Percentiles rank a stretch among this genome's conserved stretches.
Conservation (phyloP, 345 rosid genomes). For the Jatropha curcas region DNA sequence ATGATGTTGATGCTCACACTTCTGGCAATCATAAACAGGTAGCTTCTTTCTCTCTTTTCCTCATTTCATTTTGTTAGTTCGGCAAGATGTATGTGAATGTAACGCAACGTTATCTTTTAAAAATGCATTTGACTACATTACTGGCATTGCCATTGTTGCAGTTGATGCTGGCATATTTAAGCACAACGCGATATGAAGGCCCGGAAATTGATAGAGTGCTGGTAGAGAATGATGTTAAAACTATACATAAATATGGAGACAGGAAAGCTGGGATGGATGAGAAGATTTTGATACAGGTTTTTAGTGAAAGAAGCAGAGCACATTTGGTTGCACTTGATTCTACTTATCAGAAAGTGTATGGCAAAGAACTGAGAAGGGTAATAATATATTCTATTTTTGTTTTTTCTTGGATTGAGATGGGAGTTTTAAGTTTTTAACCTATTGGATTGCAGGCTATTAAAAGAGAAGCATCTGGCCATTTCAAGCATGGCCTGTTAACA, state of each 20-base stretch:
- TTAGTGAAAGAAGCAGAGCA: constrained; percentile 60
- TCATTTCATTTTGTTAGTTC: too few species aligned
- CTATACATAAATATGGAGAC: constrained; percentile 36
- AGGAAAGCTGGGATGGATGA: constrained; percentile 47
- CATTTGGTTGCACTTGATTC: constrained; percentile 51
- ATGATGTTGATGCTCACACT: constrained; percentile 49
- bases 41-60: not conserved
- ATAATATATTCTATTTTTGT: too few species aligned
- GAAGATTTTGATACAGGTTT: constrained; percentile 44
- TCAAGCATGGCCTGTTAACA: constrained; percentile 49
- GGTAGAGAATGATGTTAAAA: constrained; percentile 55
- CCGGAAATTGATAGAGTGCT: constrained; percentile 50
- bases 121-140: not conserved
- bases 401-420: too few species aligned
- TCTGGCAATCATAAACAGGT: constrained; percentile 58
- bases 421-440: too few species aligned
- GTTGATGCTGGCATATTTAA: constrained; percentile 55
- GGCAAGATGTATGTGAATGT: too few species aligned
- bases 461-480: constrained; percentile 49
- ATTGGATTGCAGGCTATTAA: constrained; percentile 43
- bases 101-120: not conserved
- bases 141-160: not conserved
- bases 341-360: constrained; percentile 38
- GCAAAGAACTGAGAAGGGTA: constrained; percentile 51
- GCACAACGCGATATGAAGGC: constrained; percentile 62